These are phyloP conservation scores for sunflower (Helianthus annuus) DNA, from an alignment of 129 eudicot species.

Conservation along the genomic window DNA sequence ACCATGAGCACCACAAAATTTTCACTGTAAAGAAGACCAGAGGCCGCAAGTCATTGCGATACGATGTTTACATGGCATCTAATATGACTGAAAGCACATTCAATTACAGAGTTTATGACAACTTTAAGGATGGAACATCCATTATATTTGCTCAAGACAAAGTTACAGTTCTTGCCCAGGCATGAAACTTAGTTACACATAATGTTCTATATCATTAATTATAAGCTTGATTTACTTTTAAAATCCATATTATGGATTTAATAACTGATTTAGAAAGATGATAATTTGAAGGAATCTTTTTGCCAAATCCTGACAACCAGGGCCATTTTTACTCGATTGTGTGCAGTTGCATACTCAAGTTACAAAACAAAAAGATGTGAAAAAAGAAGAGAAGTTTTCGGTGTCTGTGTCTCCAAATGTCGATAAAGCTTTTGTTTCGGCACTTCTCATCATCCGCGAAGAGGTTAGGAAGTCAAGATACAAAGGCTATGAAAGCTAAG, in stretches of 20 bases:
- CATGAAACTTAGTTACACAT: neutral
- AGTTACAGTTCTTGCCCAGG: constrained; percentile 38
- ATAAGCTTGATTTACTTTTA: neutral
- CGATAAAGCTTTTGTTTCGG: constrained; percentile 40
- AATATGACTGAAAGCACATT: constrained; percentile 43
- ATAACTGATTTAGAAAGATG: neutral
- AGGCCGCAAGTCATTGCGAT: constrained; percentile 33
- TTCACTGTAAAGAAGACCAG: constrained; percentile 39
- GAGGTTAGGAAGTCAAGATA: constrained; percentile 44
- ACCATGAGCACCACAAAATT: constrained; percentile 34
- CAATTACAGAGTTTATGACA: constrained; percentile 43
- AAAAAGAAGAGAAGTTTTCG: constrained; percentile 31
- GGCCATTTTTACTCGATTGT: neutral
- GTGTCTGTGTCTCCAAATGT: constrained; percentile 40
- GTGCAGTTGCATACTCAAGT: constrained; percentile 40
- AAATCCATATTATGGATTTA: neutral
- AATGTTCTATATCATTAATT: neutral
- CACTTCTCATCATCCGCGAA: constrained; percentile 41
- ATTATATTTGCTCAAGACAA: constrained; percentile 36
- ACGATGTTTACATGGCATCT: constrained; percentile 37
- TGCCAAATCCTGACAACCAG: neutral
- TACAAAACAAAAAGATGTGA: constrained; percentile 23
- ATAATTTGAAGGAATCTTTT: too few species aligned
- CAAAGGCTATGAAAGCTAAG: constrained; percentile 43
- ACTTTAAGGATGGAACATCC: constrained; percentile 36